These are phyloP conservation scores for Massariosphaeria phaeospora DNA, from an alignment of 495 filamentous ascomycete genomes.

Conservation along the genomic window DNA sequence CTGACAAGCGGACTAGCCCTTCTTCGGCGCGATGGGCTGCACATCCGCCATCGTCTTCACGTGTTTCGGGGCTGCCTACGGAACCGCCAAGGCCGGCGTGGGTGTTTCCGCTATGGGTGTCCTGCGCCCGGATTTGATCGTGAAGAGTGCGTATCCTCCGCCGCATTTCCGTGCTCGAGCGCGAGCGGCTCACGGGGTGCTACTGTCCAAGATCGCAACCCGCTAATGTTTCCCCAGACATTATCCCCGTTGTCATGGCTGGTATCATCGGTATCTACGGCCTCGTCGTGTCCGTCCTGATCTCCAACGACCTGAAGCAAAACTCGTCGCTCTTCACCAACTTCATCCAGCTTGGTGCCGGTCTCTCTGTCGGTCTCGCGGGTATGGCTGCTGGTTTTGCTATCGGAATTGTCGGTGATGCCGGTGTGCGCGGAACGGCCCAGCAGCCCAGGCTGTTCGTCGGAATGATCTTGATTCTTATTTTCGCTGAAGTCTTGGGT, in stretches of 20 bases:
- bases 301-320: constrained; percentile 87
- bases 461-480: constrained; percentile 99
- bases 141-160: constrained; percentile 78
- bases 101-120: constrained; percentile 98
- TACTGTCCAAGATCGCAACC: background rate
- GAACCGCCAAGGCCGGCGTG: constrained; percentile 98
- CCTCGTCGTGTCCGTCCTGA: constrained; percentile 95
- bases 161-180: background rate
- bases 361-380: constrained; percentile 91
- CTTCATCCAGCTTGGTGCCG: constrained; percentile 96
- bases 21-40: constrained; percentile 99
- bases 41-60: constrained; percentile 98
- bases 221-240: constrained; percentile 56
- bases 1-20: constrained; percentile 62
- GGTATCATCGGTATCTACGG: constrained; percentile 99
- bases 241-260: constrained; percentile 99
- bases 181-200: too few relatives aligned
- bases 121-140: constrained; percentile 93
- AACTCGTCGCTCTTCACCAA: constrained; percentile 80
- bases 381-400: constrained; percentile 97
- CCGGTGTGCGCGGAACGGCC: constrained; percentile 95
- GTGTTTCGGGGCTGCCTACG: constrained; percentile 96
- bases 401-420: constrained; percentile 98
- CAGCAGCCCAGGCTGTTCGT: constrained; percentile 97
- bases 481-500: constrained; percentile 99